Base-by-base conservation (phyloP, 805 yeast species). In the Komagataella kurtzmanii region DNA sequence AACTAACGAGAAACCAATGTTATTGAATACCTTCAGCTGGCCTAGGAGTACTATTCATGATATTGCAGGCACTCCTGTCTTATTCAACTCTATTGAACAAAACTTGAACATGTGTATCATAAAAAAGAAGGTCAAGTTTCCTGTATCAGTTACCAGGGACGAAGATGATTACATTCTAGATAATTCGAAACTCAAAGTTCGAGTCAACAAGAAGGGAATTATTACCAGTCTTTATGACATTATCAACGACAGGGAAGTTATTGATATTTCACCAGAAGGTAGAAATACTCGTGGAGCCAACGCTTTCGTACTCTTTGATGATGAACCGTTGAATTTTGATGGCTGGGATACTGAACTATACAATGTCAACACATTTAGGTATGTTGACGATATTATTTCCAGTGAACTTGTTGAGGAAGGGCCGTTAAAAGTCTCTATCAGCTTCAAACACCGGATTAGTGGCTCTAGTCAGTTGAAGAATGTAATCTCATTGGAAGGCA, bases 291-390 rank as follows among this genome's bases (percentile, higher is more conserved):
- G 67, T 17, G 88, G 88, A 45, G 97, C 90, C 17, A 88, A 89
- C 59, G 95, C 86, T 64, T 81, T 80, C 56, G 80, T 88, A 1
- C 62, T 93, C 53, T 85, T 85, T 60, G 90, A 90, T 57, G 99
- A 93, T 64, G 85, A 88, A 55, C 99, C 99, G 7, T 71, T 88
- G 60, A 83, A 76, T 52, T 91, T 82, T 81, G 96, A 88, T 47
- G 98, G 98, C 1, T 91, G 99, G 99, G 99, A 91, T 64, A 91
- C 98, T 0, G 99, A 91, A 63, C 74, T 89, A 53, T 93, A 79
- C 62, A 86, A 96, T 0, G 75, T 88, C 53, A 88, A 84, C 59
- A 88, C 84, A 61, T 80, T 76, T 61, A 70, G 70, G 51, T 79
- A 80, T 56, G 64, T 83, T 12, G 66, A 64, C 24, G 67, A 69